Conservation (phyloP, 306 rosid species). For the Cicer pinnatifidum region DNA sequence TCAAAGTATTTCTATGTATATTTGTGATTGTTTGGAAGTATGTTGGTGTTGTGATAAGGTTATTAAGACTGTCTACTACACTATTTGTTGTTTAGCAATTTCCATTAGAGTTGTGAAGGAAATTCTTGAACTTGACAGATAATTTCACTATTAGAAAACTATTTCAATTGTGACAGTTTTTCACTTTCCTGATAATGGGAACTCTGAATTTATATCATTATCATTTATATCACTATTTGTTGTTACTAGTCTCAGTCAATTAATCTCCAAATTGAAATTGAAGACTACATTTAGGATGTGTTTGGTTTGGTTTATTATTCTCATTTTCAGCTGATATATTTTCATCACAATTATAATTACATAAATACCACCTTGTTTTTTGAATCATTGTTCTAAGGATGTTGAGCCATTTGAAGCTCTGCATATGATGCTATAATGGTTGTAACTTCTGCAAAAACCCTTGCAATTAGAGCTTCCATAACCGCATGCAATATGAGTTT, state of each 20-base stretch:
- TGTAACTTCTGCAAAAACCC: slow-evolving; percentile 87
- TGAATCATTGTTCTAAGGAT: slow-evolving; percentile 75
- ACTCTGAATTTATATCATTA: slow-evolving; percentile 6
- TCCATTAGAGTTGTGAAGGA: neutral
- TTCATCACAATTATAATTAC: too few species aligned
- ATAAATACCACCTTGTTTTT: neutral
- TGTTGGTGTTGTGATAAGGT: too few species aligned
- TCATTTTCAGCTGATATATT: too few species aligned
- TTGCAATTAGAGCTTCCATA: slow-evolving; percentile 82
- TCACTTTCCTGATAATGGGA: slow-evolving; percentile 6
- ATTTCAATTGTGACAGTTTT: neutral
- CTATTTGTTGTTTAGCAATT: neutral
- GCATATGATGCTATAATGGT: slow-evolving; percentile 95
- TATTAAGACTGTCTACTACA: too few species aligned
- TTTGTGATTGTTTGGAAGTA: too few species aligned
- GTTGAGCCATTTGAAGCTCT: slow-evolving; percentile 94
- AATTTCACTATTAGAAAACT: neutral
- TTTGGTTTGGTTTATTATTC: too few species aligned
- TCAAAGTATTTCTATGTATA: too few species aligned
- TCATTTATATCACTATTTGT: neutral
- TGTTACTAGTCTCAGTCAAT: too few species aligned
- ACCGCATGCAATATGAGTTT: slow-evolving; percentile 58
- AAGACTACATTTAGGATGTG: too few species aligned
- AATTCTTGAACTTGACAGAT: slow-evolving; percentile 21
- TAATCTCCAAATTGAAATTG: too few species aligned